A percentile compares a stretch with the other conserved stretches of the same genome.
Conservation (phyloP, 192 early-diverging fungal species). For the Entomortierella beljakovae region DNA sequence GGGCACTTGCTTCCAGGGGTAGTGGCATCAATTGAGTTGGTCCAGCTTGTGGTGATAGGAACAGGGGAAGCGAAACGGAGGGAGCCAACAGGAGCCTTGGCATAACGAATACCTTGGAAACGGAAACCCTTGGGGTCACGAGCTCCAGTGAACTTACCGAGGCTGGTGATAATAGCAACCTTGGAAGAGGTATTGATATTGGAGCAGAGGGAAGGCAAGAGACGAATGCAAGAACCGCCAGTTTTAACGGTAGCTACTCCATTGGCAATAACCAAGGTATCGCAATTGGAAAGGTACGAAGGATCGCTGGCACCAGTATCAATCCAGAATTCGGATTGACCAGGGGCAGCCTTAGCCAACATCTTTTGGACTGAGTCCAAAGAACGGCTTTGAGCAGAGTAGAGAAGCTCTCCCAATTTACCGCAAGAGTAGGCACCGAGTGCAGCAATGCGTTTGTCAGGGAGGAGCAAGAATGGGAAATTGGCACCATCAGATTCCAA, state of each 20-base stretch:
- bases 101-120: conserved; percentile 54
- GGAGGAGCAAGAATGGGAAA: conserved; percentile 44
- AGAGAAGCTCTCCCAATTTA: conserved; percentile 42
- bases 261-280: conserved; percentile 40
- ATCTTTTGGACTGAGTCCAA: conserved; percentile 35
- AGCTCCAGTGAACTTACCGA: conserved; percentile 39
- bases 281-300: conserved; percentile 27
- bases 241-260: conserved; percentile 30
- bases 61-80: conserved; percentile 50
- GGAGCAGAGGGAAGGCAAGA: conserved; percentile 49
- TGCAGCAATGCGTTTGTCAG: conserved; percentile 40
- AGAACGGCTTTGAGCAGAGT: conserved; percentile 37
- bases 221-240: conserved; percentile 37
- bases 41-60: conserved; percentile 30
- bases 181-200: conserved; percentile 36
- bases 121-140: conserved; percentile 50
- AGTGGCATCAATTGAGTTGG: conserved; percentile 39
- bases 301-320: conserved; percentile 43
- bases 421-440: conserved; percentile 14
- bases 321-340: conserved; percentile 35
- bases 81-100: conserved; percentile 47
- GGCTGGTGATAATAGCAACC: conserved; percentile 30
- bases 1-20: conserved; percentile 45
- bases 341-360: conserved; percentile 29
- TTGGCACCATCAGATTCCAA: conserved; percentile 42